These are phyloP conservation scores for Tricholoma matsutake DNA, from an alignment of 768 basidiomycete genomes.

Conservation along the genomic window DNA sequence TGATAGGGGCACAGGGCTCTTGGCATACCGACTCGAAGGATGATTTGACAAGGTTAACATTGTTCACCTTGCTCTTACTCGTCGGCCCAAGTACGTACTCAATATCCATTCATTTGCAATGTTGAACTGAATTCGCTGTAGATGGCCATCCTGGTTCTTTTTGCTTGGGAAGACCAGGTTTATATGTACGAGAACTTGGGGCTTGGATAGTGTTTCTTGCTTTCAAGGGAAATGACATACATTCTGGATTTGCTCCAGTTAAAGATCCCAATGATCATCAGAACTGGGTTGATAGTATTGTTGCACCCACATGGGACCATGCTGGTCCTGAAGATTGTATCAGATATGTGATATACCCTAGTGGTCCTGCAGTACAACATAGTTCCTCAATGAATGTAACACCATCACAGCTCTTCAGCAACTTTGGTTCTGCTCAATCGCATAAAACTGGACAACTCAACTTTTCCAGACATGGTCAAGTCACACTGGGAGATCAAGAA, in stretches of 20 bases:
- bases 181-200: conserved; percentile 1
- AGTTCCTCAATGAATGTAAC: neutral
- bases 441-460: no score
- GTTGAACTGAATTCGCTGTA: no score
- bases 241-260: neutral
- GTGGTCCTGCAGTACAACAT: neutral
- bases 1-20: no score
- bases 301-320: neutral
- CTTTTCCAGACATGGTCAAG: no score
- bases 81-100: neutral
- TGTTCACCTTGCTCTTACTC: neutral
- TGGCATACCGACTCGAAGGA: neutral
- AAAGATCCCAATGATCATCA: neutral
- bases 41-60: neutral
- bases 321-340: neutral
- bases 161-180: neutral
- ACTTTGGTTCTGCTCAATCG: no score
- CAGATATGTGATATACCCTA: neutral
- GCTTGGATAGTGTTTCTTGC: neutral
- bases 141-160: neutral
- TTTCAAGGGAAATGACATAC: neutral
- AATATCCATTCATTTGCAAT: no score
- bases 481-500: no score
- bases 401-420: neutral
- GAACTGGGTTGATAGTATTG: neutral